phyloP scores from a whole-genome alignment of 352 stramenopile genomes.

The Phytopythium kandeliae region DNA sequence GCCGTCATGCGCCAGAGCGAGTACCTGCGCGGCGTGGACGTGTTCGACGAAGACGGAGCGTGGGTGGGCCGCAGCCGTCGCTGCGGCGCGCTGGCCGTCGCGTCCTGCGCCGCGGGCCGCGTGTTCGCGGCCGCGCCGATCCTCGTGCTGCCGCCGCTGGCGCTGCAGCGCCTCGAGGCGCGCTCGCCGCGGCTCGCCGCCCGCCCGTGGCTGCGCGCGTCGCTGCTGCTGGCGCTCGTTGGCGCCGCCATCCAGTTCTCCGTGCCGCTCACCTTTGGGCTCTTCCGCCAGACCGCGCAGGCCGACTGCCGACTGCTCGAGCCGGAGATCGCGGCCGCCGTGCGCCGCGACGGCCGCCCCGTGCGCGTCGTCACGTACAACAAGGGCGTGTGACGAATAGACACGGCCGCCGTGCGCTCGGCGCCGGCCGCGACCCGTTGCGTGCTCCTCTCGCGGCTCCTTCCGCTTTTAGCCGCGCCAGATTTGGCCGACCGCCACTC shows the following conservation, averaged over 20 bases:
- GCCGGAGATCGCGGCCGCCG: constrained; percentile 37
- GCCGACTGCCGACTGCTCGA: constrained; percentile 60
- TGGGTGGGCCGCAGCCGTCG: constrained; percentile 70
- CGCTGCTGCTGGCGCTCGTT: constrained; percentile 60
- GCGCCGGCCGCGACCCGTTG: too few species aligned
- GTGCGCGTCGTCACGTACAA: constrained; percentile 79
- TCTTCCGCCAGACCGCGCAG: constrained; percentile 81
- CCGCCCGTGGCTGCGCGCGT: constrained; percentile 55
- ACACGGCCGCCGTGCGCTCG: neutral
- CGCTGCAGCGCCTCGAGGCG: constrained; percentile 50
- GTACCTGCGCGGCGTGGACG: constrained; percentile 70
- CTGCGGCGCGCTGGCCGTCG: constrained; percentile 63
- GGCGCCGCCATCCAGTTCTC: constrained; percentile 79
- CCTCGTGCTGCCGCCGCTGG: constrained; percentile 62
- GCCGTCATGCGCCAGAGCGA: constrained; percentile 84
- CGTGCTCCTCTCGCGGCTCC: too few species aligned
- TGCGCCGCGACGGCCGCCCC: constrained; percentile 31
- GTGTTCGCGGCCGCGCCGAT: constrained; percentile 82
- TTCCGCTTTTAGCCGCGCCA: too few species aligned
- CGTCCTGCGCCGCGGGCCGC: constrained; percentile 65
- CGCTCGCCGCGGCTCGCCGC: constrained; percentile 28
- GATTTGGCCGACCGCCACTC: too few species aligned
- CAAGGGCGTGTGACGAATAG: constrained; percentile 51
- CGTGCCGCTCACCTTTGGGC: constrained; percentile 78
- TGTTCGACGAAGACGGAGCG: constrained; percentile 81